Evolutionary conservation across 306 rosid species (phyloP).

Genomic region (Senna siamea): DNA sequence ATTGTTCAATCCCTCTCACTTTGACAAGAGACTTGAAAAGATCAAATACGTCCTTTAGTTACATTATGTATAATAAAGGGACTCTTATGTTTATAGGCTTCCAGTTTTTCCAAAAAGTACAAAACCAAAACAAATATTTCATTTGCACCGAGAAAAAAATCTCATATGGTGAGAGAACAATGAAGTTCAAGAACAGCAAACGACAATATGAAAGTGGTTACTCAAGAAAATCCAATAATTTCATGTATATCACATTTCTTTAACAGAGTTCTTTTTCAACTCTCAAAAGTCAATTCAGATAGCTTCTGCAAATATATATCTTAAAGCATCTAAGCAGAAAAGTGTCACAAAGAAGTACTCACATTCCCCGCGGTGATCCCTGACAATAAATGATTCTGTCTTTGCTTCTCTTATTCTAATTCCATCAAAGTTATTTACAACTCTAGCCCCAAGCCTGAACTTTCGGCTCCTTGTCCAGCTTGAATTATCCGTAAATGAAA

Average conservation of each 20-base stretch:
- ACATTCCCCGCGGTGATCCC: conserved; percentile 99
- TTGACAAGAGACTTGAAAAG: conserved; percentile 26
- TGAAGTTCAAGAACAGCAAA: conserved; percentile 22
- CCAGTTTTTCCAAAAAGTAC: conserved; percentile 10
- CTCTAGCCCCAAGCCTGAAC: conserved; percentile 92
- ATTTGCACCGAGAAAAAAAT: conserved; percentile 28
- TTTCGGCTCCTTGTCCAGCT: conserved; percentile 99
- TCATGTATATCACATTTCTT: neutral
- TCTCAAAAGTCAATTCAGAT: conserved; percentile 21
- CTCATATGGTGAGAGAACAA: conserved; percentile 17
- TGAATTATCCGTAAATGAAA: conserved; percentile 92
- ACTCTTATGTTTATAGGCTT: neutral
- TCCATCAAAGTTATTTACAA: conserved; percentile 67
- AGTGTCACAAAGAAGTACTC: conserved; percentile 48
- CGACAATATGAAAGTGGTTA: conserved; percentile 17
- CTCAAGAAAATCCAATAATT: neutral
- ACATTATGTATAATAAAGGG: conserved; percentile 2
- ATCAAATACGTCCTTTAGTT: conserved; percentile 17
- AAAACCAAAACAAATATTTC: conserved; percentile 1
- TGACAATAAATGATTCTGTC: conserved; percentile 84
- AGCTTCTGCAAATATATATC: conserved; percentile 30
- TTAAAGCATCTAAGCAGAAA: conserved; percentile 33
- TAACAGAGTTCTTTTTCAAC: neutral
- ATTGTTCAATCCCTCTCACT: conserved; percentile 24
- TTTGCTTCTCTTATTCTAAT: conserved; percentile 76